These are phyloP conservation scores for Tetrapisispora arboricola DNA, from an alignment of 805 yeast species.

Conservation along the genomic window DNA sequence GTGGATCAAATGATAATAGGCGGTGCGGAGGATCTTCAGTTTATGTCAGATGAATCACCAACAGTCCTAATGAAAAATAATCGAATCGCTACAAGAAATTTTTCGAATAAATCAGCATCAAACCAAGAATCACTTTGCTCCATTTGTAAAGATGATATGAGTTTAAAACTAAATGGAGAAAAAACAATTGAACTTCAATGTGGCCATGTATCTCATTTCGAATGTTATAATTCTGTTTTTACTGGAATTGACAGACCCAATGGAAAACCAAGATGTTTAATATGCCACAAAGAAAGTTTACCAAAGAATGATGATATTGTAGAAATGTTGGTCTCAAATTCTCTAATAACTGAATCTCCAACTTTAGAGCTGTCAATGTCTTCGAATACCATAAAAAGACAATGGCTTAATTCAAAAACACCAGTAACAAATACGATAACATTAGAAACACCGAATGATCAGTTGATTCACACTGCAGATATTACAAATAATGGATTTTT, in stretches of 20 bases:
- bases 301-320: slow-evolving; percentile 24
- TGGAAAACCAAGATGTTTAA: slow-evolving; percentile 20
- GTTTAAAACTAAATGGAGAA: slow-evolving; percentile 34
- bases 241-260: slow-evolving; percentile 10
- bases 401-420: slow-evolving; percentile 14
- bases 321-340: slow-evolving; percentile 18
- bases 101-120: slow-evolving; percentile 13
- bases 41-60: slow-evolving; percentile 20
- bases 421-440: slow-evolving; percentile 3
- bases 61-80: slow-evolving; percentile 10
- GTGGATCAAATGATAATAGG: slow-evolving; percentile 4
- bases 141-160: slow-evolving; percentile 36
- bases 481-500: slow-evolving; percentile 22
- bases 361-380: background rate
- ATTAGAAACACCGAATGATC: slow-evolving; percentile 22
- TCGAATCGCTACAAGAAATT: slow-evolving; percentile 6
- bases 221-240: slow-evolving; percentile 32
- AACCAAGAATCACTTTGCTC: slow-evolving; percentile 23
- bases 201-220: slow-evolving; percentile 36
- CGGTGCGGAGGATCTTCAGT: slow-evolving; percentile 9
- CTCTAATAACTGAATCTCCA: slow-evolving; percentile 6
- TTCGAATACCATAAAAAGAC: slow-evolving; percentile 6
- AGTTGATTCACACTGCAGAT: slow-evolving; percentile 24
- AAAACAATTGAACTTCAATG: slow-evolving; percentile 33
- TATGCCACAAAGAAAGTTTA: slow-evolving; percentile 17